These are phyloP conservation scores for Ascochyta rabiei DNA, from an alignment of 2,329 filamentous ascomycete species.

Conservation along the genomic window DNA sequence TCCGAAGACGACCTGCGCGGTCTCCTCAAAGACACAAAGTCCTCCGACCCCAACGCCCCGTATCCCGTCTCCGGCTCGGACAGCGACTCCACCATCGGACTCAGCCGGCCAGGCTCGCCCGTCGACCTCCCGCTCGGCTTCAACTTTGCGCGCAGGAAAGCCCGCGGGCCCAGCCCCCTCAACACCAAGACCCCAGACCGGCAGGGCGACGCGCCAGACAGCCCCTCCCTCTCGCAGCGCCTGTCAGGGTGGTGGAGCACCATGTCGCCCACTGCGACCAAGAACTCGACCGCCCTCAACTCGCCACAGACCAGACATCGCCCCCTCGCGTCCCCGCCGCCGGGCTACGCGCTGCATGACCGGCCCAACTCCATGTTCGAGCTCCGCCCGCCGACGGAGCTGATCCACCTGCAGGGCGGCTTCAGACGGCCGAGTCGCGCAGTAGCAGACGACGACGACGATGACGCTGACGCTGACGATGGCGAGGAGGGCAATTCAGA, in stretches of 20 bases:
- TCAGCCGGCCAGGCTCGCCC: slow-evolving; percentile 37
- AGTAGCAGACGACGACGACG: slow-evolving; percentile 52
- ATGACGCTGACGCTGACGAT: slow-evolving; percentile 35
- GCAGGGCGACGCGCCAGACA: slow-evolving; percentile 27
- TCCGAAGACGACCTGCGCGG: slow-evolving; percentile 55
- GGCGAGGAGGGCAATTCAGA: slow-evolving; percentile 18
- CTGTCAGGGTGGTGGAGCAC: slow-evolving; percentile 47
- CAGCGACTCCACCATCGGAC: slow-evolving; percentile 35
- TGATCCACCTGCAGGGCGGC: slow-evolving; percentile 22
- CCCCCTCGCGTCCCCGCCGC: slow-evolving; percentile 16
- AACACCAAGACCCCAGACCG: not conserved
- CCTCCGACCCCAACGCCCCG: slow-evolving; percentile 19
- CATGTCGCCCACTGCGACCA: slow-evolving; percentile 29
- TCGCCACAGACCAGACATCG: slow-evolving; percentile 2
- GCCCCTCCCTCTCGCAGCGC: slow-evolving; percentile 38
- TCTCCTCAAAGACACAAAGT: slow-evolving; percentile 45
- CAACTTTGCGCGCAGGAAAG: slow-evolving; percentile 32
- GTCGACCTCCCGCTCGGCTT: slow-evolving; percentile 37
- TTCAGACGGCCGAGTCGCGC: slow-evolving; percentile 54
- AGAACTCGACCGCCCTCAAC: slow-evolving; percentile 12
- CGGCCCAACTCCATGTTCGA: slow-evolving; percentile 48
- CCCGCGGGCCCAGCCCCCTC: slow-evolving; percentile 18
- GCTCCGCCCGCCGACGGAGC: slow-evolving; percentile 36
- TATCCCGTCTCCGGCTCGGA: slow-evolving; percentile 38
- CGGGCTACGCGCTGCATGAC: slow-evolving; percentile 27